These are phyloP conservation scores for Plasmodium cynomolgi DNA, from an alignment of 169 alveolate species.

Conservation along the genomic window DNA sequence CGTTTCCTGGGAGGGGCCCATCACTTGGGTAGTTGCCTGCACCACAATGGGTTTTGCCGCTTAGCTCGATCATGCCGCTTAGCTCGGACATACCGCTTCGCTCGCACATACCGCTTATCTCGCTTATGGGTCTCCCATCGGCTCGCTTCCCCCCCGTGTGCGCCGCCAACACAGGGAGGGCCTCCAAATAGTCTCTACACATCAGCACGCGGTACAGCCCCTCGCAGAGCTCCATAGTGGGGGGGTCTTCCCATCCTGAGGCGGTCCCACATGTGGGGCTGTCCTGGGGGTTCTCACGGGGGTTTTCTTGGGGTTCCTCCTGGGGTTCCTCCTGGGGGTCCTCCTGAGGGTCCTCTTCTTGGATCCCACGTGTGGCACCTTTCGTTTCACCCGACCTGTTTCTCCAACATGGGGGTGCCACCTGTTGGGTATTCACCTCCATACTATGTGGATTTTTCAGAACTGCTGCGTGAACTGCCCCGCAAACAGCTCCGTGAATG, in stretches of 20 bases:
- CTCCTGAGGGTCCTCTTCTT: not conserved
- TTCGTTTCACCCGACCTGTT: not conserved
- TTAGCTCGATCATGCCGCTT: too few species aligned
- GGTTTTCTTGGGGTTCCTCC: too few species aligned
- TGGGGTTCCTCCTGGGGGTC: too few species aligned
- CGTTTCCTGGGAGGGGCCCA: not conserved
- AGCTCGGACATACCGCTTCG: too few species aligned
- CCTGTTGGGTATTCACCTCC: not conserved
- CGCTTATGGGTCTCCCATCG: not conserved
- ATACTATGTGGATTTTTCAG: not conserved
- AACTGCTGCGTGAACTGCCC: not conserved
- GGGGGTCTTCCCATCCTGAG: not conserved
- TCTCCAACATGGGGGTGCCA: not conserved
- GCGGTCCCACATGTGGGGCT: not conserved
- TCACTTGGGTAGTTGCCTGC: not conserved
- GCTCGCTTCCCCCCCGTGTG: not conserved
- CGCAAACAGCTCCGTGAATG: not conserved
- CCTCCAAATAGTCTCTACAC: constrained; percentile 20
- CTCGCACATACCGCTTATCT: too few species aligned
- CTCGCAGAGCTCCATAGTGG: not conserved
- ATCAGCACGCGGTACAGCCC: constrained; percentile 10
- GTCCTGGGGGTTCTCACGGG: not conserved
- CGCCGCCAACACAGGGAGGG: not conserved
- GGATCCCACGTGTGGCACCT: not conserved
- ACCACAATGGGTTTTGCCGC: not conserved